Evolutionary conservation across 2,329 filamentous ascomycete genomes (phyloP), one percentile per base, ranked within the genome.

Genomic region (Trichoderma afroharzianum): DNA sequence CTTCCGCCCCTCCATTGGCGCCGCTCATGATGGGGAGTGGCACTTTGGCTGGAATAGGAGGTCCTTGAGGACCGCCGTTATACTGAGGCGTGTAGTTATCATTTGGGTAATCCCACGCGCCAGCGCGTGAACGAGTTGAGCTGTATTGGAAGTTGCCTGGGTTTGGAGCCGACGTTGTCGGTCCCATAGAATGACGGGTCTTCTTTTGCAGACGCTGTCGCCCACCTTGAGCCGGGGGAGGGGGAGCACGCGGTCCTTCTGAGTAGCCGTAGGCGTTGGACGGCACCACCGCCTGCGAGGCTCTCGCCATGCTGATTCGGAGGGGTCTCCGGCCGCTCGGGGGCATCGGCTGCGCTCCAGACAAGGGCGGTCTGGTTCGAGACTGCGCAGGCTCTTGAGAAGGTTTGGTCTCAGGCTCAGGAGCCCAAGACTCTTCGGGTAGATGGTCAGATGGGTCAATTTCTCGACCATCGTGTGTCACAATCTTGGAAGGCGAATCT

Each of bases 381-480:
- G 79, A 70, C 64, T 82, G 79, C 69, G 77, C 73, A 1, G 78
- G 75, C 21, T 77, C 72, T 63, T 78, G 59, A 4, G 74, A 78
- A 33, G 78, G 74, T 72, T 81, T 81, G 2, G 87, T 85, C 75
- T 93, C 91, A 0, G 92, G 92, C 76, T 94, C 92, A 0, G 92
- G 92, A 2, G 92, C 92, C 92, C 92, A 94, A 1, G 89, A 89
- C 70, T 93, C 90, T 78, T 93, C 88, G 0, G 93, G 93, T 15
- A 95, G 84, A 77, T 95, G 92, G 79, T 95, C 93, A 0, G 92
- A 93, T 1, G 93, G 93, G 77, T 95, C 93, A 70, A 95, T 87
- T 76, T 94, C 91, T 70, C 91, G 87, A 7, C 93, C 93, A 77
- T 94, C 92, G 74, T 92, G 87, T 1, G 89, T 92, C 68, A 94